Evolutionary conservation across 176 grass and related monocot genomes (phyloP).

Genomic region (Hsuehochloa calcarea): DNA sequence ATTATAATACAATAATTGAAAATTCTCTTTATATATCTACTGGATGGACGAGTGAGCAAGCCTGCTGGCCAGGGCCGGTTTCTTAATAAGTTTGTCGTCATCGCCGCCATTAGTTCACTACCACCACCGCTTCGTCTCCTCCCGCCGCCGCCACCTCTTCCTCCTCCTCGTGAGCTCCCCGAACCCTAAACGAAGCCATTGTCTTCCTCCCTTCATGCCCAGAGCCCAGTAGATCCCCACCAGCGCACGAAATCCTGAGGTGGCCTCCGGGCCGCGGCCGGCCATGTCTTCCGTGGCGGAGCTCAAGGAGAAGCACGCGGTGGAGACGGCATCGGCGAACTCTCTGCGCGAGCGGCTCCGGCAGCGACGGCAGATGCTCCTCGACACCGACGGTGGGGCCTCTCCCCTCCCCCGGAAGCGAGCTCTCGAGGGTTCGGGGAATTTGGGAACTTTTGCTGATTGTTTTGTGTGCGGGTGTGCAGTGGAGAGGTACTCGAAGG

Average conservation of each 20-base stretch:
- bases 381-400: slow-evolving; percentile 83
- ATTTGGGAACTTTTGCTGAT: slow-evolving; percentile 9
- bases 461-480: slow-evolving; percentile 10
- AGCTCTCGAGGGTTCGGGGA: not conserved
- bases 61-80: no score
- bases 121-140: not conserved
- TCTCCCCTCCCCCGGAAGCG: not conserved
- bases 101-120: not conserved
- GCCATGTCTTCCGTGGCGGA: slow-evolving; percentile 85
- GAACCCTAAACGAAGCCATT: not conserved
- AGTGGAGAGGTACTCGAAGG: slow-evolving; percentile 82
- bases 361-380: slow-evolving; percentile 66
- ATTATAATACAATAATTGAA: no score
- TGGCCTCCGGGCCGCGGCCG: not conserved
- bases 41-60: no score
- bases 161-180: not conserved
- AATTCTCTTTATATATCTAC: no score
- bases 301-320: slow-evolving; percentile 80
- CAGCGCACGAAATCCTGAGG: not conserved
- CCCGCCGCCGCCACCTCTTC: not conserved
- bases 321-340: slow-evolving; percentile 68
- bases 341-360: slow-evolving; percentile 68
- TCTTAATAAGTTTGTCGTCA: slow-evolving; percentile 15
- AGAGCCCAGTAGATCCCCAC: not conserved
- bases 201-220: not conserved